Percentiles rank a stretch among this genome's conserved stretches.
Evolutionary conservation across 129 eudicot species (phyloP).

Genomic region (Helichrysum umbraculigerum): DNA sequence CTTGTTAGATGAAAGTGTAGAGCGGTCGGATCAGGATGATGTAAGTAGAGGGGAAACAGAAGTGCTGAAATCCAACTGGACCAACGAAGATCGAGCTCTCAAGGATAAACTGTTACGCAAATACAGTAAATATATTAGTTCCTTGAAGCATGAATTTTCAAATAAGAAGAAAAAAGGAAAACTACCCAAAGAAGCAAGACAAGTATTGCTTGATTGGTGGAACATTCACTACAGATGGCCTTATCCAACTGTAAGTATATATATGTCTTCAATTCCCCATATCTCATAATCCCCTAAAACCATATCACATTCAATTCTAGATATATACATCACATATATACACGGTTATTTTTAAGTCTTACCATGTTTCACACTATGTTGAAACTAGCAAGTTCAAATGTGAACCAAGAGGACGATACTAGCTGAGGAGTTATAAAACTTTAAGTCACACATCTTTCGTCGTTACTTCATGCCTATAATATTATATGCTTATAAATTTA

Average conservation of each 20-base stretch:
- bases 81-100: slow-evolving; percentile 51
- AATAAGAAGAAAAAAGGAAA: slow-evolving; percentile 63
- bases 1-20: slow-evolving; percentile 43
- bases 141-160: slow-evolving; percentile 58
- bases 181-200: slow-evolving; percentile 64
- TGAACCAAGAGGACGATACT: neutral
- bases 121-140: slow-evolving; percentile 53
- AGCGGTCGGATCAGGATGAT: slow-evolving; percentile 44
- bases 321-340: neutral
- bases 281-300: neutral
- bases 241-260: slow-evolving; percentile 55
- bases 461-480: no score
- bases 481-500: no score
- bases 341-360: neutral
- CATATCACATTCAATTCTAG: neutral
- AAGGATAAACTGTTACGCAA: slow-evolving; percentile 51
- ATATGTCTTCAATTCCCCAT: neutral
- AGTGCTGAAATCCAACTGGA: slow-evolving; percentile 22
- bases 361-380: neutral
- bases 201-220: slow-evolving; percentile 62
- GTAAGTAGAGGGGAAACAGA: slow-evolving; percentile 36
- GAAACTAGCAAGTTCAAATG: slow-evolving; percentile 11
- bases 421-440: no score
- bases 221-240: slow-evolving; percentile 64
- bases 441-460: no score